Conservation (phyloP, 495 filamentous ascomycete species). For the Talaromyces trachyspermus region DNA sequence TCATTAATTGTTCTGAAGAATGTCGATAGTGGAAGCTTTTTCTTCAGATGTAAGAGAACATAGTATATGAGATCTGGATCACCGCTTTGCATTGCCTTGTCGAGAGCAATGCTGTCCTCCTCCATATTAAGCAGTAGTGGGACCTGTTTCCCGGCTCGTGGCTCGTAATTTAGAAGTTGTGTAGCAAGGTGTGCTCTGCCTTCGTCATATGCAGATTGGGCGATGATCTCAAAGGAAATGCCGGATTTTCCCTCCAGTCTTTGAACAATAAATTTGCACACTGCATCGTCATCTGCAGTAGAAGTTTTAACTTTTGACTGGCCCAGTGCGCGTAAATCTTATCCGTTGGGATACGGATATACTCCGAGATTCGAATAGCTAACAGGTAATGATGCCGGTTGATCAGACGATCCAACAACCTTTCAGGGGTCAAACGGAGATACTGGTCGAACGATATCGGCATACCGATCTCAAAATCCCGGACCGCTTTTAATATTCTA, state of each 20-base stretch:
- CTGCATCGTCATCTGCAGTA: slow-evolving; percentile 76
- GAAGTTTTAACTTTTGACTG: slow-evolving; percentile 84
- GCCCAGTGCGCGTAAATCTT: slow-evolving; percentile 96
- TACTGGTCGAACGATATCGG: slow-evolving; percentile 91
- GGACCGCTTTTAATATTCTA: slow-evolving; percentile 82
- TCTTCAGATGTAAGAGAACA: slow-evolving; percentile 81
- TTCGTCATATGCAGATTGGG: slow-evolving; percentile 92
- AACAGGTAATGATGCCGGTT: slow-evolving; percentile 88
- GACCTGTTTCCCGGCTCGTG: slow-evolving; percentile 88
- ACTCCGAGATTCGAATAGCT: slow-evolving; percentile 83
- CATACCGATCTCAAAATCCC: slow-evolving; percentile 84
- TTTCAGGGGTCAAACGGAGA: slow-evolving; percentile 79
- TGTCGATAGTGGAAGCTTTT: slow-evolving; percentile 78
- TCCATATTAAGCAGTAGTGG: slow-evolving; percentile 93
- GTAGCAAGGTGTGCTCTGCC: slow-evolving; percentile 81
- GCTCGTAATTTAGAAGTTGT: slow-evolving; percentile 85
- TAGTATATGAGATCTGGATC: slow-evolving; percentile 88
- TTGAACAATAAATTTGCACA: slow-evolving; percentile 80
- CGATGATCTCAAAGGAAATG: slow-evolving; percentile 91
- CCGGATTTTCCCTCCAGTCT: slow-evolving; percentile 80
- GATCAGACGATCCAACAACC: slow-evolving; percentile 74
- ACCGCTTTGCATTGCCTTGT: slow-evolving; percentile 94
- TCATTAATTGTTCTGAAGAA: slow-evolving; percentile 92
- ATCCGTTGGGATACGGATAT: slow-evolving; percentile 77
- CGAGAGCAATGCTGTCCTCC: slow-evolving; percentile 88